A percentile compares a stretch with the other conserved stretches of the same genome.
Conservation (phyloP, 345 rosid species). For the Camelina hispida region DNA sequence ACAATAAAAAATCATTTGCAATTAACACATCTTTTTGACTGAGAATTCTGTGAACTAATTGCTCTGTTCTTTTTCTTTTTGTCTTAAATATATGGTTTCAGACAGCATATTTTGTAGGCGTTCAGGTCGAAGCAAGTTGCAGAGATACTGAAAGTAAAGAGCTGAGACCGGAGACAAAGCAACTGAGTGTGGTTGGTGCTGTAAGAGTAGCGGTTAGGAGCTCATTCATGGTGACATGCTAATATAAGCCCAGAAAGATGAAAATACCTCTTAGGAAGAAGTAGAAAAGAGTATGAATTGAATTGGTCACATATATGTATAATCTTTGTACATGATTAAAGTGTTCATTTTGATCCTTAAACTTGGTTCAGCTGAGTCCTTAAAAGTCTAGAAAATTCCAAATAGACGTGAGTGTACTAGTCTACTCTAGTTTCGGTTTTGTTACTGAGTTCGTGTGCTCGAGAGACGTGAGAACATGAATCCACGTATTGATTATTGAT, state of each 20-base stretch:
- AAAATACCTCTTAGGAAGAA: not conserved
- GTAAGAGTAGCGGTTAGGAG: slow-evolving; percentile 89
- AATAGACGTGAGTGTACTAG: too few species aligned
- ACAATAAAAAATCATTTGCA: not conserved
- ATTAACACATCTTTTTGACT: not conserved
- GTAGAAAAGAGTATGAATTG: not conserved
- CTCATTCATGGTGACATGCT: slow-evolving; percentile 50
- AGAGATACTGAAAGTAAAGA: slow-evolving; percentile 48
- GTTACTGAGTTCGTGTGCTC: too few species aligned
- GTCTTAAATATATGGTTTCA: slow-evolving; percentile 35
- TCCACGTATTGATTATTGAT: too few species aligned
- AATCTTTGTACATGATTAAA: slow-evolving; percentile 4
- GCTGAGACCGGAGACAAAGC: slow-evolving; percentile 75
- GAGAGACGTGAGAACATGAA: too few species aligned
- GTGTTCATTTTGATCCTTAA: too few species aligned
- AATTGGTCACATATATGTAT: not conserved
- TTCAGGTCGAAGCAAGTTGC: slow-evolving; percentile 68
- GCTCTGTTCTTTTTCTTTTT: not conserved
- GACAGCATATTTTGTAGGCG: slow-evolving; percentile 85
- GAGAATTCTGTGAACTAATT: slow-evolving; percentile 13
- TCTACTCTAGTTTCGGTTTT: too few species aligned
- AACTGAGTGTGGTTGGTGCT: slow-evolving; percentile 79
- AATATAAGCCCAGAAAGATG: not conserved
- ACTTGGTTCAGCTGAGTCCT: too few species aligned
- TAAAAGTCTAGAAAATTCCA: too few species aligned